Base-by-base conservation (phyloP, 192 early-diverging fungal species). In the Funneliformis geosporum region DNA sequence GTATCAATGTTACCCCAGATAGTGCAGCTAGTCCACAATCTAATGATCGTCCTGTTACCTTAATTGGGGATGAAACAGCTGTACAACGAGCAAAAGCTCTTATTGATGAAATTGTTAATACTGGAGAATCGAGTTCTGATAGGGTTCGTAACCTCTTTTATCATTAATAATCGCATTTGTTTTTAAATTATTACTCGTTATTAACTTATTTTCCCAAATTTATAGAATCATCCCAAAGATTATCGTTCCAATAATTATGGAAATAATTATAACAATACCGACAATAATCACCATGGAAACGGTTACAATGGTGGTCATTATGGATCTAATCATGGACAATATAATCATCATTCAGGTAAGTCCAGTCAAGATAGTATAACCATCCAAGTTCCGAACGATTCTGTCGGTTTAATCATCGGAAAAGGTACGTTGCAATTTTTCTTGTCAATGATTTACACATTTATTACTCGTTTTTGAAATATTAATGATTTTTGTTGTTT, bases 71-170 rank as follows among this genome's bases (percentile, higher is more conserved):
- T 14, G 89, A 90, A 0, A 85, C 82, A 44, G 91, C 94, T 43
- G 85, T 95, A 62, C 87, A 94, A 65, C 73, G 80, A 5, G 94
- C 96, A 21, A 90, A 92, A 33, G 78, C 85, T 16, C 87, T 93
- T 44, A 94, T 97, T 83, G 88, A 91, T 80, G 94, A 94, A 77
- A 91, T 95, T 80, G 88, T 96, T 27, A 86, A 83, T 59, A 59
- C 67, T 1, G 81, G 81, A 62, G 80, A 80, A 46, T 74, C 78
- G 5, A 40, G n/a, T 16, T 38, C 65, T 65, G 64, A 78, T 47
- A 78, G 76, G 43, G 76, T 78, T 40, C 42, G 67, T 69, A 27
- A 21, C n/a, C 33, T 16, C 2, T 38, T 38, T 16, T 40, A 21
- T n/a, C 7, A 40, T 0, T 14, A 14, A 38, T 38, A 65, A 27